These are phyloP conservation scores for Colletotrichum agaves DNA, from an alignment of 2,329 filamentous ascomycete species.

Conservation along the genomic window DNA sequence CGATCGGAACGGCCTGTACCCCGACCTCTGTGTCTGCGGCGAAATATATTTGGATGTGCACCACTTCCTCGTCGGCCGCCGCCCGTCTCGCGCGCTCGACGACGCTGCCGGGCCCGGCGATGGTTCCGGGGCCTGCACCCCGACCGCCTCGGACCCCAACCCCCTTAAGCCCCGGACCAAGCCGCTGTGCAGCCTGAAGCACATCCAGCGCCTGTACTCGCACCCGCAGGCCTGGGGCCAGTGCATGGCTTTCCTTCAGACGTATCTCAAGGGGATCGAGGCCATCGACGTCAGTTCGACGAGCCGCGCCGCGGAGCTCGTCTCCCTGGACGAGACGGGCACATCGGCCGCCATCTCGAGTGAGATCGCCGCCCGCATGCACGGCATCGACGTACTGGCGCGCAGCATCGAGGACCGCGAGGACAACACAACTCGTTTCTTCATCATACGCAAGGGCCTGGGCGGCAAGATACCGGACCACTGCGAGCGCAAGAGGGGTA, in stretches of 20 bases:
- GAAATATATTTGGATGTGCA: constrained; percentile 90
- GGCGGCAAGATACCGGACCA: constrained; percentile 37
- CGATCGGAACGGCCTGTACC: constrained; percentile 72
- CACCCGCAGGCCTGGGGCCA: constrained; percentile 97
- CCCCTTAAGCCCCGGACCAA: constrained; percentile 57
- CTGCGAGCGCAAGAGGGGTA: constrained; percentile 30
- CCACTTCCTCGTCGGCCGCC: constrained; percentile 81
- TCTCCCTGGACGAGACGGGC: constrained; percentile 67
- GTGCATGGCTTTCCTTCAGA: constrained; percentile 79
- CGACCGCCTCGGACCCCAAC: constrained; percentile 57
- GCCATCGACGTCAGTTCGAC: constrained; percentile 87
- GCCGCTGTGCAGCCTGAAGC: constrained; percentile 63
- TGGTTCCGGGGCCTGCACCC: constrained; percentile 59
- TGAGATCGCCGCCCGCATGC: constrained; percentile 74
- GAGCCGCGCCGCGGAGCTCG: constrained; percentile 84
- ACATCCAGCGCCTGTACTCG: constrained; percentile 83
- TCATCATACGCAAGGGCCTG: constrained; percentile 65
- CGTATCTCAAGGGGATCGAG: constrained; percentile 78
- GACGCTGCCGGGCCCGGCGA: constrained; percentile 44
- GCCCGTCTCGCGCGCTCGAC: constrained; percentile 40
- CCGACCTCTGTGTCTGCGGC: constrained; percentile 78
- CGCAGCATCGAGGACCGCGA: constrained; percentile 76
- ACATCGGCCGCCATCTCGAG: constrained; percentile 82
- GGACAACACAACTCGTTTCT: constrained; percentile 84
- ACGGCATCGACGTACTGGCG: constrained; percentile 76